Conservation (phyloP, 78 protist genomes). For the Dictyostelium firmibasis region DNA sequence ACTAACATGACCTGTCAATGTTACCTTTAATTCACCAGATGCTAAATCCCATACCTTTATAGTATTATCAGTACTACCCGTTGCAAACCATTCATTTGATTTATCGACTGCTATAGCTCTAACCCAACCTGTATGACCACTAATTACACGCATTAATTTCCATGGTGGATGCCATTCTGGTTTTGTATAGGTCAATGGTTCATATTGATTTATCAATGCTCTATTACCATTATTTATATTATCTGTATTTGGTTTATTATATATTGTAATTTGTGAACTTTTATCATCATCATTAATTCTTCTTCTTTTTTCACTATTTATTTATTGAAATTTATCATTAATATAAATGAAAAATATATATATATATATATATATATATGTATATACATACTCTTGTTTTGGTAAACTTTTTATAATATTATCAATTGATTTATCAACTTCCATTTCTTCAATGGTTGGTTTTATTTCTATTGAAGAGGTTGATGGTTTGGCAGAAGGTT, state of each 20-base stretch:
- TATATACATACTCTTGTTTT: slow-evolving; percentile 21
- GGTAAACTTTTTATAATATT: slow-evolving; percentile 5
- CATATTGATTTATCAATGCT: slow-evolving; percentile 24
- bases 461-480: not conserved
- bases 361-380: no score
- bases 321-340: no score
- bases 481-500: not conserved
- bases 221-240: slow-evolving; percentile 21
- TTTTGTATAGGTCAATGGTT: slow-evolving; percentile 38
- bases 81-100: slow-evolving; percentile 97
- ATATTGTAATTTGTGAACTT: not conserved
- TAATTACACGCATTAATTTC: slow-evolving; percentile 83
- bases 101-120: slow-evolving; percentile 96
- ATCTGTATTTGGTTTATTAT: not conserved
- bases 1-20: slow-evolving; percentile 97
- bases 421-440: slow-evolving; percentile 33
- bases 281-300: slow-evolving; percentile 14
- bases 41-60: slow-evolving; percentile 99
- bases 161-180: slow-evolving; percentile 90
- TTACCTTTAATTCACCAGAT: slow-evolving; percentile 92
- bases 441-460: slow-evolving; percentile 27
- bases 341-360: not conserved
- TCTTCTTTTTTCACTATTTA: slow-evolving; percentile 53
- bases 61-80: slow-evolving; percentile 97
- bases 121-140: slow-evolving; percentile 90